Evolutionary conservation across 2,329 filamentous ascomycete species (phyloP).

Genomic region (Aspergillus sp.): DNA sequence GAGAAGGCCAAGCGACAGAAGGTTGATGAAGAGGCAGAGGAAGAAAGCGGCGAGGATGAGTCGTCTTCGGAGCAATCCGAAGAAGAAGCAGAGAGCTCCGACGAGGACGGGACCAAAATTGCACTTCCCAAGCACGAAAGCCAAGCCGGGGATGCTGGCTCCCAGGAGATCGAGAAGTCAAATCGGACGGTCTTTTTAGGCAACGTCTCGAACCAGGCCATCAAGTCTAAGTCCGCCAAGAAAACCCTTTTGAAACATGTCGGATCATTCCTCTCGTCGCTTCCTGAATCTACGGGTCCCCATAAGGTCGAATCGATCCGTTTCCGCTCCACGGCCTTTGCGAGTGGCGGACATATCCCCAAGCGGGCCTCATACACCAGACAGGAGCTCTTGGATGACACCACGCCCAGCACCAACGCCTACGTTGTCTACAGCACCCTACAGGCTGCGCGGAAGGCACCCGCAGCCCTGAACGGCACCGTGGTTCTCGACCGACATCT

Average conservation of each 20-base stretch:
- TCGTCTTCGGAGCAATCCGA: slow-evolving; percentile 21
- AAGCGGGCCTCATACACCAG: slow-evolving; percentile 95
- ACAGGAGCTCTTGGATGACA: slow-evolving; percentile 84
- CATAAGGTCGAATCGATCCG: slow-evolving; percentile 87
- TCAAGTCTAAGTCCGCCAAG: slow-evolving; percentile 77
- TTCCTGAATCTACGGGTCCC: slow-evolving; percentile 48
- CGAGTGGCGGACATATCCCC: slow-evolving; percentile 67
- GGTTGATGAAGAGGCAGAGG: slow-evolving; percentile 48
- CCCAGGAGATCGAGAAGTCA: slow-evolving; percentile 74
- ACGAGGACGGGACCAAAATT: slow-evolving; percentile 30
- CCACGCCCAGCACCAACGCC: slow-evolving; percentile 89
- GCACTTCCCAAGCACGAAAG: slow-evolving; percentile 41
- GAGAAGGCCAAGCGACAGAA: slow-evolving; percentile 42
- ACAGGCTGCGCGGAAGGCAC: slow-evolving; percentile 72
- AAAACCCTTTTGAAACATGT: slow-evolving; percentile 76
- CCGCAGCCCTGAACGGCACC: slow-evolving; percentile 76
- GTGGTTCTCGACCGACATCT: slow-evolving; percentile 83
- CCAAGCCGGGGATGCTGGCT: slow-evolving; percentile 34
- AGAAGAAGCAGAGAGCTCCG: slow-evolving; percentile 30
- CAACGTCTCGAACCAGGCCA: slow-evolving; percentile 81
- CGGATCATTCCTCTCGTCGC: slow-evolving; percentile 66
- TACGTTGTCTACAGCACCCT: slow-evolving; percentile 84
- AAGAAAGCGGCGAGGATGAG: slow-evolving; percentile 25
- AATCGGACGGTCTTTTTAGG: slow-evolving; percentile 87
- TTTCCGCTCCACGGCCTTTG: slow-evolving; percentile 90